Conservation (phyloP, 345 rosid genomes). For the Mercurialis annua region DNA sequence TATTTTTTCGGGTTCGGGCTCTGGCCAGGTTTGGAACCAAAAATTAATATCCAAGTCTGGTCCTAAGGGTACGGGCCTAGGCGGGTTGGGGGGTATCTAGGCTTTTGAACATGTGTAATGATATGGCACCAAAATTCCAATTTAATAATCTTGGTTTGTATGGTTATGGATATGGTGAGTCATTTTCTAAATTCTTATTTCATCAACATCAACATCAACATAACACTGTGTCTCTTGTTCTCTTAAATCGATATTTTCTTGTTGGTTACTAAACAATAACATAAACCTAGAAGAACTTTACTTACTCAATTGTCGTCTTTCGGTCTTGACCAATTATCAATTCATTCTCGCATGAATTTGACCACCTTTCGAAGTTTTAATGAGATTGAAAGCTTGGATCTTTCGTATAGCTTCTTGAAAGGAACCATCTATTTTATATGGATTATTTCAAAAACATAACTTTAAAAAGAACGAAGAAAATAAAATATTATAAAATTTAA, state of each 20-base stretch:
- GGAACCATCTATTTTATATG: too few species aligned
- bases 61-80: too few species aligned
- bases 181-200: not conserved
- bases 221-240: not conserved
- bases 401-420: slow-evolving; percentile 25
- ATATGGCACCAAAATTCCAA: too few species aligned
- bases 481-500: too few species aligned
- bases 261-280: slow-evolving; percentile 1
- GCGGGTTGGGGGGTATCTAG: too few species aligned
- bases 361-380: not conserved
- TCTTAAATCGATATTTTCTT: not conserved
- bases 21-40: too few species aligned
- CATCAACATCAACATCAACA: not conserved
- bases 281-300: not conserved
- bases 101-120: too few species aligned
- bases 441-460: too few species aligned
- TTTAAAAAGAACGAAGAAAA: too few species aligned
- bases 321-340: not conserved
- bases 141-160: not conserved
- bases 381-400: slow-evolving; percentile 35
- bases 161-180: not conserved
- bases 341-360: not conserved
- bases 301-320: not conserved
- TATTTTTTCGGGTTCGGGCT: too few species aligned
- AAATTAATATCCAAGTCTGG: too few species aligned